phyloP scores from a whole-genome alignment of 1,284 basidiomycete genomes.

The Rhodofomes roseus region DNA sequence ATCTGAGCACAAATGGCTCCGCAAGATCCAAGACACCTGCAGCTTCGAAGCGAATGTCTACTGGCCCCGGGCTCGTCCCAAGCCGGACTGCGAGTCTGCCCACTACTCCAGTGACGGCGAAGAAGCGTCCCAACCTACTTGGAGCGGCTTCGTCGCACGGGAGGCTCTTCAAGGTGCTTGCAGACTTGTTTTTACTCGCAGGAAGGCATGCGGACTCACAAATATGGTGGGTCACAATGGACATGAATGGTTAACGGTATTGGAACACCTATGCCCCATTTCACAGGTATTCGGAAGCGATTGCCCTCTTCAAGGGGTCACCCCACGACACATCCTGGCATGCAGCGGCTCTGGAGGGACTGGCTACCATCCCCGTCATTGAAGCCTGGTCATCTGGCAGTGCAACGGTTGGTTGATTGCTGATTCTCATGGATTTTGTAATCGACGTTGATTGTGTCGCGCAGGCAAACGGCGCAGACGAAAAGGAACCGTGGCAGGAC shows the following conservation, averaged over 20 bases:
- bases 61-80: conserved; percentile 33
- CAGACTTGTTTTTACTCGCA: conserved; percentile 81
- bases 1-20: conserved; percentile 42
- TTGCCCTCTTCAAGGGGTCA: conserved; percentile 60
- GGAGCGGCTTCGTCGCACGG: conserved; percentile 73
- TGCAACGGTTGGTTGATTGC: conserved; percentile 56
- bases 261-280: background rate
- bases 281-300: conserved; percentile 82
- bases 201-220: conserved; percentile 79
- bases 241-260: background rate
- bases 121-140: conserved; percentile 59
- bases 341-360: conserved; percentile 79
- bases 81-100: conserved; percentile 48
- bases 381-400: conserved; percentile 80
- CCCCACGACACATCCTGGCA: conserved; percentile 83
- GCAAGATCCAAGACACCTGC: conserved; percentile 35
- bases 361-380: conserved; percentile 74
- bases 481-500: conserved; percentile 67
- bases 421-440: conserved; percentile 13
- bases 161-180: conserved; percentile 83
- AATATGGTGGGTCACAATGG: conserved; percentile 56
- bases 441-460: conserved; percentile 33
- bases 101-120: conserved; percentile 35
- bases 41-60: conserved; percentile 49
- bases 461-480: conserved; percentile 24